Conservation (phyloP, 352 stramenopile genomes). For the Globisporangium heterothallicum region DNA sequence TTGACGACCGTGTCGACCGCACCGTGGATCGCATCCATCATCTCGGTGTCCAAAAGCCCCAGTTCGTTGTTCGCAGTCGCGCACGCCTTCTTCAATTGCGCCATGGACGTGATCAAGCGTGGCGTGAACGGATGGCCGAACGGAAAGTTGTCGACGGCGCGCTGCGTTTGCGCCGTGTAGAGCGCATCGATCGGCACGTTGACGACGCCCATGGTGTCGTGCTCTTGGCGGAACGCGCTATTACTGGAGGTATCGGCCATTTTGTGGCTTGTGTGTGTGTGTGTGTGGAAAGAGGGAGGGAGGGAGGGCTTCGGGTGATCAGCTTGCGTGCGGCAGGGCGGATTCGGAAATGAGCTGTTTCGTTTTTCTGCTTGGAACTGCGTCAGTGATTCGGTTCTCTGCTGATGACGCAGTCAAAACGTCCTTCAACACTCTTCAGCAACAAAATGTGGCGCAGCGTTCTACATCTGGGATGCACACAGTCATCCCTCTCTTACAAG, state of each 20-base stretch:
- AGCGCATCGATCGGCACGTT: constrained; percentile 40
- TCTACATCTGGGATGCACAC: too few species aligned
- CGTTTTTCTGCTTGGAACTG: background rate
- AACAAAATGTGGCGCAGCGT: too few species aligned
- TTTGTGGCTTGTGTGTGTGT: too few species aligned
- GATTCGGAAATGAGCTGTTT: constrained; percentile 8
- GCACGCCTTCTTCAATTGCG: constrained; percentile 43
- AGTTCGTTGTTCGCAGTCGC: constrained; percentile 38
- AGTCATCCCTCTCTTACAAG: too few species aligned
- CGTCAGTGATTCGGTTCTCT: too few species aligned
- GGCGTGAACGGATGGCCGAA: constrained; percentile 41
- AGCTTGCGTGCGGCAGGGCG: background rate
- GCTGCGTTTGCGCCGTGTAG: constrained; percentile 52
- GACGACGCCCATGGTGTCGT: constrained; percentile 50
- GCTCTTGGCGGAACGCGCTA: constrained; percentile 34
- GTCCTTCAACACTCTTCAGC: too few species aligned
- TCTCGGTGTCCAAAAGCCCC: constrained; percentile 29
- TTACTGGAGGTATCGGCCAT: constrained; percentile 11
- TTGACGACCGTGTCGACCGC: constrained; percentile 27
- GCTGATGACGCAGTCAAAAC: too few species aligned
- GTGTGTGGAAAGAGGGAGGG: background rate
- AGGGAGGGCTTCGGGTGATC: background rate
- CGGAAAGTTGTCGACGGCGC: constrained; percentile 44
- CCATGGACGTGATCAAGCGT: constrained; percentile 35
- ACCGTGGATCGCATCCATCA: constrained; percentile 26